A percentile compares a stretch with the other conserved stretches of the same genome.
Evolutionary conservation across 768 basidiomycete genomes (phyloP).

Genomic region (Russula foetens): DNA sequence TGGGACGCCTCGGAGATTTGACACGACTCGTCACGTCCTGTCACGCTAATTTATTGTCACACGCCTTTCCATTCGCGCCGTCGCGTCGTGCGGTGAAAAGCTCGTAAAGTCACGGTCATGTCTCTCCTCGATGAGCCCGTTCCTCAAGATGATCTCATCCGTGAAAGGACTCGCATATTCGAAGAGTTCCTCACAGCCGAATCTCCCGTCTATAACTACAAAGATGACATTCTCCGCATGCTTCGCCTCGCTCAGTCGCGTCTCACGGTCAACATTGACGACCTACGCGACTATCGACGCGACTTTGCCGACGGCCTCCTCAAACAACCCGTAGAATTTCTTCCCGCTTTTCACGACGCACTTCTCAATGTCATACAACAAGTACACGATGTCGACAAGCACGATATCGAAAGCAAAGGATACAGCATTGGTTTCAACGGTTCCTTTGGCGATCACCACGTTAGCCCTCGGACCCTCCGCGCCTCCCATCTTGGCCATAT

Average conservation of each 20-base stretch:
- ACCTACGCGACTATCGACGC: slow-evolving; percentile 87
- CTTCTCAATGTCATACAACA: slow-evolving; percentile 64
- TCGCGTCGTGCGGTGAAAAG: neutral
- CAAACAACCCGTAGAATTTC: slow-evolving; percentile 77
- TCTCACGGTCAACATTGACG: slow-evolving; percentile 92
- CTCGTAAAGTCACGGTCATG: slow-evolving; percentile 20
- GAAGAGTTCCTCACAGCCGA: slow-evolving; percentile 76
- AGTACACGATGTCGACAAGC: slow-evolving; percentile 70
- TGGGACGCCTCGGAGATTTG: neutral
- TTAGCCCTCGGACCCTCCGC: slow-evolving; percentile 86
- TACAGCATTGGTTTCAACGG: slow-evolving; percentile 91
- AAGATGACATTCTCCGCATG: slow-evolving; percentile 76
- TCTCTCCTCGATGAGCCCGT: slow-evolving; percentile 45
- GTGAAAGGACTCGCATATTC: slow-evolving; percentile 70
- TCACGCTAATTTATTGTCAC: neutral
- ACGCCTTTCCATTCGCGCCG: neutral
- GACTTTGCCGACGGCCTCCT: slow-evolving; percentile 83
- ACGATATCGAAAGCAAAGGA: slow-evolving; percentile 69
- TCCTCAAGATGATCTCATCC: slow-evolving; percentile 61
- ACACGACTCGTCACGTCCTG: slow-evolving; percentile 20
- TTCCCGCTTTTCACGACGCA: slow-evolving; percentile 87
- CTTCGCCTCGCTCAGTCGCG: slow-evolving; percentile 76
- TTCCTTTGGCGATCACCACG: slow-evolving; percentile 96
- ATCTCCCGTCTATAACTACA: slow-evolving; percentile 67
- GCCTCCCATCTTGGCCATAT: slow-evolving; percentile 89